Base-by-base conservation (phyloP, 2,329 filamentous ascomycete genomes). In the Talaromyces sp. region DNA sequence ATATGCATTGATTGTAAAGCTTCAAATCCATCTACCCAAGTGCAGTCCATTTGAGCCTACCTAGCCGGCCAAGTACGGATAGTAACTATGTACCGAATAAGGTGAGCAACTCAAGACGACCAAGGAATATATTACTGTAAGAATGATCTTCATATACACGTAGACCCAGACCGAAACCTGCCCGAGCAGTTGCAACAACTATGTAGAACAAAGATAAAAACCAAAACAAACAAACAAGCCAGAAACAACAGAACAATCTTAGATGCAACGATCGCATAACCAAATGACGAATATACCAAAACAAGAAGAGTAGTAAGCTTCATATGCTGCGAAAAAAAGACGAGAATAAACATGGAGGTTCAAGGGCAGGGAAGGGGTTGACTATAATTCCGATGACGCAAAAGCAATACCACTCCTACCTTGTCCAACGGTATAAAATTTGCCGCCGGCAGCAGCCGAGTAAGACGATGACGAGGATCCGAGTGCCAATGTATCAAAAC, bases 401-500 rank as follows among this genome's bases (percentile, higher is more conserved):
- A 61, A 67, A 31, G 65, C 65, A 31, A 64, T 37, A 47, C 65
- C 65, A 33, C 57, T 62, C 35, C 39, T 62, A 47, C 57, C 39
- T 7, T 60, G 54, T 25, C 65, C 65, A 27, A 67, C 25, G 9
- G 64, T 66, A 50, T 63, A 66, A 35, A 66, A 66, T 17, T 63
- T 66, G n/a, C 62, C 57, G 15, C 25, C 56, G 8, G 17, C 19
- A 59, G 39, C 37, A 33, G 56, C 11, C 5, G 56, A 59, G 37
- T 59, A 59, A 27, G 56, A 27, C 15, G 56, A 47, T 6, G 35
- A 54, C 19, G 52, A 54, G 6, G 59, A 22, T 9, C 35, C 56
- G 22, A 82, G 64, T 31, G 81, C 81, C 13, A 82, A 73, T 1
- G 78, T 83, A 69, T 84, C 80, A 67, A 80, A 80, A 22, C 78